Base-by-base conservation (phyloP, 2,329 filamentous ascomycete species). In the Colletotrichum sublineola region DNA sequence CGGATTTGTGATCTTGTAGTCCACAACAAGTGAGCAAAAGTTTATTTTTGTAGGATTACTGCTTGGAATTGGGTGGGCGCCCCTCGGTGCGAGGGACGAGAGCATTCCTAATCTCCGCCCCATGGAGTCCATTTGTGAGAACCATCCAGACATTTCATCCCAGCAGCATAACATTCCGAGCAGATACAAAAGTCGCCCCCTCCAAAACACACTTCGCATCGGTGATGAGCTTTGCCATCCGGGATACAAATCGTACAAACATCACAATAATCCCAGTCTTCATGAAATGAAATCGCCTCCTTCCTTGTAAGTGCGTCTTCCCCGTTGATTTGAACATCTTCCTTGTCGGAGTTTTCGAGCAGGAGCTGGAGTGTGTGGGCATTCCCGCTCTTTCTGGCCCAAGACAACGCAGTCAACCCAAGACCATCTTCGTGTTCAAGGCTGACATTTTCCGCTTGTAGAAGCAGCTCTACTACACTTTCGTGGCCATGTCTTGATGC, bases 401-500 rank as follows among this genome's bases (percentile, higher is more conserved):
- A 46, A 20, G 31, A 65, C 3, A 40, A 4, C 2, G 38, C 24
- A 15, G 46, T 31, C 15, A 20, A n/a, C 9, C 63, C 36, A 2
- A 33, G 15, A 18, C 31, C 14, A 11, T 65, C 63, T 3, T n/a
- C 20, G 15, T 12, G 12, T 6, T 46, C 20, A 9, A 57, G 4
- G 7, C n/a, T 9, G n/a, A 48, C 11, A 42, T 31, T 7, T 11
- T 15, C 18, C 11, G 7, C 38, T 7, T 44, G 24, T 15, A 65
- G 38, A 1, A 65, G 63, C 1, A 57, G 12, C 38, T 46, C 29
- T 11, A 57, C 46, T 2, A 33, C 50, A 14, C 5, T 42, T 20
- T 24, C 50, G 18, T 57, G 50, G 7, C 63, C 52, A 9, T 57
- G 20, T 20, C 50, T 65, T 5, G 53, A 33, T 6, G 67, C 73